Evolutionary conservation across 2,329 filamentous ascomycete species (phyloP), one percentile per base, ranked within the genome.

Genomic region (Diaporthe sp.): DNA sequence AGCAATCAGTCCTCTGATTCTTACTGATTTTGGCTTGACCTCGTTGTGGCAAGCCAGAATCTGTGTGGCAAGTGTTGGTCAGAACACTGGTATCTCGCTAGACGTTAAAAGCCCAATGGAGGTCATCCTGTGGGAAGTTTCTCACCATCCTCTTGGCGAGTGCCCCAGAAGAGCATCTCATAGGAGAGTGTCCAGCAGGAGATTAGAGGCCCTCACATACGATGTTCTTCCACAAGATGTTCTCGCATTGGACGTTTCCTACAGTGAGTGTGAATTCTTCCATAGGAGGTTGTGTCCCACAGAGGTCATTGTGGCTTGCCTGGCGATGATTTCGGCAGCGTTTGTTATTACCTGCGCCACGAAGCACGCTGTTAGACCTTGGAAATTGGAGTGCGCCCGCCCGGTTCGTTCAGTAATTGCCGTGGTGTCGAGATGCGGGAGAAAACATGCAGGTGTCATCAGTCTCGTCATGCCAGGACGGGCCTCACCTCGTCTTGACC

Each of bases 401-500:
- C 42, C 9, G 28, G 62, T 51, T 31, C 44, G 51, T 25, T 44
- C 28, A 67, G 31, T 22, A 70, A 70, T 13, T 53, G 65, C 65
- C 65, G 49, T 55, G 65, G 22, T 28, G 25, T 68, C 46, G 65
- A 55, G 34, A 19, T 39, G n/a, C n/a, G 46, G 49, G 49, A 70
- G 8, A 55, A 31, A 2, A 53, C 65, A 70, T 55, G 65, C 49
- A 70, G 65, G 46, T 39, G 13, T 68, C 62, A 37, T 68, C 46
- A 68, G 62, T 68, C 19, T 39, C 42, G 62, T 28, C 62, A 53
- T 68, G 62, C 46, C 46, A 68, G 65, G 34, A 31, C 17, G 37
- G 57, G 31, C 31, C 39, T 51, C 39, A 58, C 39, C 34, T 42
- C 55, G 19, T 75, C 70, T 49, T 73, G 70, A 68, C 60, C 68